Conservation (phyloP, 805 yeast species). For the Candida gorgasii region DNA sequence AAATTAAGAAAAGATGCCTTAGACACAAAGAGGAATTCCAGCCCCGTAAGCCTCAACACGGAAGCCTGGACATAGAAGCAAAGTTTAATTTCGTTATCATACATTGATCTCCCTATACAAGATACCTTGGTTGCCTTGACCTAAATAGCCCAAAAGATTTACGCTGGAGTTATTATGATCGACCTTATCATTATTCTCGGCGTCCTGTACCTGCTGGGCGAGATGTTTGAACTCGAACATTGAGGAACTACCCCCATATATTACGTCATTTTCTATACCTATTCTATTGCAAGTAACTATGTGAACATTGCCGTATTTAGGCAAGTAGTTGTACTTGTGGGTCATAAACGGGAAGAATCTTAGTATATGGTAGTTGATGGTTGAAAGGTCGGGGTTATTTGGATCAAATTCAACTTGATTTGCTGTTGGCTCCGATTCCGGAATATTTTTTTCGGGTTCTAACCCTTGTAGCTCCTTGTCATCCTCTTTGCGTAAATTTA, state of each 20-base stretch:
- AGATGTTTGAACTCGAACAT: conserved; percentile 52
- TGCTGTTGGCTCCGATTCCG: not conserved
- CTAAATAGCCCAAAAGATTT: conserved; percentile 53
- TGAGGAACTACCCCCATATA: conserved; percentile 68
- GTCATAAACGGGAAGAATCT: conserved; percentile 65
- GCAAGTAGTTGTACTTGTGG: conserved; percentile 29
- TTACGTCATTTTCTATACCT: conserved; percentile 71
- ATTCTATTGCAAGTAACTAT: conserved; percentile 67
- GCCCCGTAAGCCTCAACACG: too few species aligned
- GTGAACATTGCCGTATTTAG: conserved; percentile 26
- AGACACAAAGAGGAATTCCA: too few species aligned
- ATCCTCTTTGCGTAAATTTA: not conserved
- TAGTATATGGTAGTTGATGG: conserved; percentile 72
- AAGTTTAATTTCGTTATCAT: too few species aligned
- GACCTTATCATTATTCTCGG: conserved; percentile 22
- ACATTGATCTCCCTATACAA: conserved; percentile 50
- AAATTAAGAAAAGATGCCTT: too few species aligned
- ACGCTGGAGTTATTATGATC: conserved; percentile 54
- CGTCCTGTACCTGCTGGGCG: too few species aligned
- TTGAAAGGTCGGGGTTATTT: conserved; percentile 44
- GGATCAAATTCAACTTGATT: conserved; percentile 15
- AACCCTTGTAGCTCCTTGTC: not conserved
- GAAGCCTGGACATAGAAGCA: too few species aligned
- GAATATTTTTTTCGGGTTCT: not conserved
- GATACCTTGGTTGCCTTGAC: conserved; percentile 67